These are phyloP conservation scores for Blastosporella zonata DNA, from an alignment of 1,284 basidiomycete genomes.

Conservation along the genomic window DNA sequence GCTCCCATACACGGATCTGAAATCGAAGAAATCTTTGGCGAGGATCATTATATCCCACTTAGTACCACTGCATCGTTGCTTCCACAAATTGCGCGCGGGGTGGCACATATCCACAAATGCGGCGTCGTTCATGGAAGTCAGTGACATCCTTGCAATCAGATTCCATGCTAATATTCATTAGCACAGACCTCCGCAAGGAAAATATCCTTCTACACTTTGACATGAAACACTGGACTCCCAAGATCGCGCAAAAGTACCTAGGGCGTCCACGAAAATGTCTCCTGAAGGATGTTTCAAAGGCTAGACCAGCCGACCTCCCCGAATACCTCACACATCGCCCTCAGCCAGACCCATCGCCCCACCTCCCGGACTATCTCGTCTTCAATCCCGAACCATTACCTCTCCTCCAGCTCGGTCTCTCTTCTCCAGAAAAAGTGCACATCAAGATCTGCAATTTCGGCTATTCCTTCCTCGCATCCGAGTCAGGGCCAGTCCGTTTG, in stretches of 20 bases:
- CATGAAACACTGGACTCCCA: no score
- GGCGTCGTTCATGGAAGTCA: conserved; percentile 4
- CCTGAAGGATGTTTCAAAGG: no score
- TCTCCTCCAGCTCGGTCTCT: not conserved
- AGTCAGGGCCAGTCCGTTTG: not conserved
- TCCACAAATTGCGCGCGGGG: not conserved
- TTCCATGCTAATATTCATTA: not conserved
- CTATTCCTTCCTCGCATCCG: conserved; percentile 4
- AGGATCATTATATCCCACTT: not conserved
- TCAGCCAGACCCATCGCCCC: not conserved
- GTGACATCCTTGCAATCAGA: not conserved
- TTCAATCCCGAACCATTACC: not conserved
- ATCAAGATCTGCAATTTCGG: conserved; percentile 8
- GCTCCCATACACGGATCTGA: not conserved
- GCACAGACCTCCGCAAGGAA: not conserved
- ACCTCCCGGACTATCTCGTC: not conserved
- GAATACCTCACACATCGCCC: no score
- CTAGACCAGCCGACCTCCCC: no score
- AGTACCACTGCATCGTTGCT: not conserved
- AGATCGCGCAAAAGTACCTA: no score
- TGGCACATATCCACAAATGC: not conserved
- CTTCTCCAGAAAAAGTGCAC: not conserved
- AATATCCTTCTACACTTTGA: not conserved
- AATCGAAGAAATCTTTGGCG: not conserved
- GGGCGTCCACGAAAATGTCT: no score